Conservation (phyloP, 1,284 basidiomycete genomes). For the Peniophora sp. region DNA sequence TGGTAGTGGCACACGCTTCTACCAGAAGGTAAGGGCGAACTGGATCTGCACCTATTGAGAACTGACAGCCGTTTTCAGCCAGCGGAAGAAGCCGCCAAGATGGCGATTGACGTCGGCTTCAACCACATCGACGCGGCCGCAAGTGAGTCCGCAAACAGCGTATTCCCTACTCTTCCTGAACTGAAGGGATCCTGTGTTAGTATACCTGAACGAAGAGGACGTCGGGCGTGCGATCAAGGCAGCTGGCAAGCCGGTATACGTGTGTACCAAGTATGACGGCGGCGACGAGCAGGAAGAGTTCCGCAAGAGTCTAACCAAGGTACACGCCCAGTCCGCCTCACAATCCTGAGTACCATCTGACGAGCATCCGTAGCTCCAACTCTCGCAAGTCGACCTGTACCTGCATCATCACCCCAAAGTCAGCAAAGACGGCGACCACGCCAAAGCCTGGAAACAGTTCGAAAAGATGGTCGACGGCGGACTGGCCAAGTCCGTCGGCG, state of each 20-base stretch:
- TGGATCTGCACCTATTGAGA: not conserved
- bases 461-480: slow-evolving; percentile 50
- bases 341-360: not conserved
- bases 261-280: slow-evolving; percentile 47
- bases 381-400: slow-evolving; percentile 65
- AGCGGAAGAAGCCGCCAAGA: not conserved
- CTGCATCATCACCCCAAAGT: slow-evolving; percentile 53
- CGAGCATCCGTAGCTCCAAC: slow-evolving; percentile 36
- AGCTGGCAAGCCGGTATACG: slow-evolving; percentile 23
- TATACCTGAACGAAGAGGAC: slow-evolving; percentile 28
- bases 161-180: not conserved
- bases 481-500: slow-evolving; percentile 60
- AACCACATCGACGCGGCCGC: slow-evolving; percentile 25
- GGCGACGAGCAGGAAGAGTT: slow-evolving; percentile 48
- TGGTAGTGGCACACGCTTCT: not conserved
- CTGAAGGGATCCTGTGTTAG: slow-evolving; percentile 11
- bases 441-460: slow-evolving; percentile 52
- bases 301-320: slow-evolving; percentile 47
- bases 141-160: too few species aligned
- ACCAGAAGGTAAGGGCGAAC: not conserved
- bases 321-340: slow-evolving; percentile 25
- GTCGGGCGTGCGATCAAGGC: slow-evolving; percentile 28
- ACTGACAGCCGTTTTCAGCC: not conserved
- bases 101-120: slow-evolving; percentile 23
- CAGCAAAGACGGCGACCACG: slow-evolving; percentile 41